phyloP scores from a whole-genome alignment of 257 asterid genomes.

The Anisodus acutangulus region DNA sequence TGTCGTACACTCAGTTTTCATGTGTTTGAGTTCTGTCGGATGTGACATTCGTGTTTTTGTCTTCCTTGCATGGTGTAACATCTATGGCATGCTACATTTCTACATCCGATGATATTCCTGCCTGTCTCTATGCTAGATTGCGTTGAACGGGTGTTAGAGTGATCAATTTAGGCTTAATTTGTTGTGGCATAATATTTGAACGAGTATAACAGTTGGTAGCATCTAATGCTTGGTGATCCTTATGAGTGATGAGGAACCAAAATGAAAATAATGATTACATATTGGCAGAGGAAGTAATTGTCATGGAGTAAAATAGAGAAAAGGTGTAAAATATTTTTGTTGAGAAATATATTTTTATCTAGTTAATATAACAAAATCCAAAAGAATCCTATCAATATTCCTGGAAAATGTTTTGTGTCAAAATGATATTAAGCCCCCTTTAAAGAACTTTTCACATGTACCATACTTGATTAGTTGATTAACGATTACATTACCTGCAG shows the following conservation, averaged over 20 bases:
- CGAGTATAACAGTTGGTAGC: conserved; percentile 8
- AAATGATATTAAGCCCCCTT: background rate
- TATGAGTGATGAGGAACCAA: conserved; percentile 14
- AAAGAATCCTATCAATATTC: background rate
- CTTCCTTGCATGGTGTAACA: conserved; percentile 5
- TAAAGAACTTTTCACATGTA: background rate
- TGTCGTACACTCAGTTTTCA: conserved; percentile 13
- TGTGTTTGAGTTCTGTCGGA: background rate
- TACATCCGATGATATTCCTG: background rate
- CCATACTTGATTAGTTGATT: conserved; percentile 5
- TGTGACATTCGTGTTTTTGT: background rate
- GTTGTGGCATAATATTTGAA: background rate
- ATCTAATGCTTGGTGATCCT: conserved; percentile 15
- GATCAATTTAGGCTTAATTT: background rate
- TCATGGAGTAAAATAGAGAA: background rate
- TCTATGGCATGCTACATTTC: conserved; percentile 15
- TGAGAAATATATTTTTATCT: background rate
- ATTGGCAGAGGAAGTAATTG: background rate
- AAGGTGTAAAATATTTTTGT: background rate
- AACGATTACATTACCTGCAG: background rate
- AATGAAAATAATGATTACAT: conserved; percentile 3
- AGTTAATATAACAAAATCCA: background rate
- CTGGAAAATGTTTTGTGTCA: background rate
- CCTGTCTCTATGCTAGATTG: conserved; percentile 11
- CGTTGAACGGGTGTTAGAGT: background rate